These are phyloP conservation scores for Kodamaea leandrae DNA, from an alignment of 805 yeast genomes.

Conservation along the genomic window DNA sequence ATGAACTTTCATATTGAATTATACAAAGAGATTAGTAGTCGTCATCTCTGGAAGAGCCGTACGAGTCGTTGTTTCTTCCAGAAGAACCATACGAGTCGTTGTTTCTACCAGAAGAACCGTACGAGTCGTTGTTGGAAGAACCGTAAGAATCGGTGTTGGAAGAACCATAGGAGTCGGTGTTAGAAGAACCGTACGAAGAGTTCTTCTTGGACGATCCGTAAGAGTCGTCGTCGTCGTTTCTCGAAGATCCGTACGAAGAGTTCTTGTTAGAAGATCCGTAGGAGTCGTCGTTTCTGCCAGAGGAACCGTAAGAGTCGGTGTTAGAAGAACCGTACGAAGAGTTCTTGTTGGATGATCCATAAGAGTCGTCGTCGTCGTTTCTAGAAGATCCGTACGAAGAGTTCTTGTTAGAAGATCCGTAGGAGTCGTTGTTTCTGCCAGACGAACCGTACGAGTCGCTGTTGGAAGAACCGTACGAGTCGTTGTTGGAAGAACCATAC, in stretches of 20 bases:
- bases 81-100: conserved; percentile 20
- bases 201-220: conserved; percentile 15
- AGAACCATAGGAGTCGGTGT: conserved; percentile 14
- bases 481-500: conserved; percentile 19
- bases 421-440: conserved; percentile 11
- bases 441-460: conserved; percentile 19
- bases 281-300: conserved; percentile 17
- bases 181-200: conserved; percentile 18
- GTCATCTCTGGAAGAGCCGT: conserved; percentile 19
- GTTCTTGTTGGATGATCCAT: conserved; percentile 18
- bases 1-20: too few species aligned
- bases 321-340: conserved; percentile 22
- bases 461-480: conserved; percentile 17
- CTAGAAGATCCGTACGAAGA: conserved; percentile 21
- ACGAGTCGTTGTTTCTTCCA: conserved; percentile 15
- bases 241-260: conserved; percentile 21
- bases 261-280: conserved; percentile 18
- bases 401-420: conserved; percentile 21
- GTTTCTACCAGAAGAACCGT: conserved; percentile 18
- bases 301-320: conserved; percentile 15
- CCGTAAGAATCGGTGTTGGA: conserved; percentile 19
- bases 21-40: conserved; percentile 13
- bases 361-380: conserved; percentile 16
- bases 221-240: conserved; percentile 8
- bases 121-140: conserved; percentile 20